phyloP scores from a whole-genome alignment of 371 early-diverging fungal species.

The Rhizopus delemar region DNA sequence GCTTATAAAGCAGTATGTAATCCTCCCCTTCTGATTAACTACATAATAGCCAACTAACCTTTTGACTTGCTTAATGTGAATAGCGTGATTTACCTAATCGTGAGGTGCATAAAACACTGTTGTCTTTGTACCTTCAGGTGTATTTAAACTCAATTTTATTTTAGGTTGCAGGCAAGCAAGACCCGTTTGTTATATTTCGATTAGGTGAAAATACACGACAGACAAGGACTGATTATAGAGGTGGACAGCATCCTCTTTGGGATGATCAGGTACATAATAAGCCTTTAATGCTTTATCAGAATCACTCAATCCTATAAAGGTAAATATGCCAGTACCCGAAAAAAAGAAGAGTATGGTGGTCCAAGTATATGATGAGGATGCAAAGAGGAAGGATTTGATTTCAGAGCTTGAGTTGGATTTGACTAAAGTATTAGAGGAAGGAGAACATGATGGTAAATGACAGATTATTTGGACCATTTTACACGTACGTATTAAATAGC shows the following conservation, averaged over 20 bases:
- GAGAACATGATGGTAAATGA: constrained; percentile 65
- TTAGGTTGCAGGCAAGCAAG: constrained; percentile 52
- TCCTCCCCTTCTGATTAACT: no score
- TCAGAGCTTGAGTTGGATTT: constrained; percentile 68
- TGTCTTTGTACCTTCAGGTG: not conserved
- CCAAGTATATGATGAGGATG: constrained; percentile 52
- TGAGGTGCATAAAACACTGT: constrained; percentile 31
- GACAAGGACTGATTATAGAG: constrained; percentile 50
- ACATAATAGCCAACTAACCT: not conserved
- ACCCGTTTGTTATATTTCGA: constrained; percentile 48
- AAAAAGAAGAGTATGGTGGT: constrained; percentile 42
- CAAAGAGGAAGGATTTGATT: constrained; percentile 60
- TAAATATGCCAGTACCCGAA: constrained; percentile 45
- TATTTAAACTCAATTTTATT: not conserved
- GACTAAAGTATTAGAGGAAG: constrained; percentile 57
- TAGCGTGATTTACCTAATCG: constrained; percentile 51
- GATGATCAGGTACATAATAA: constrained; percentile 51
- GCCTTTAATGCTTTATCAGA: not conserved
- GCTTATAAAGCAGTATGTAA: constrained; percentile 49
- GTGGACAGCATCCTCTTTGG: constrained; percentile 55
- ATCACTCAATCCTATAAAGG: constrained; percentile 19
- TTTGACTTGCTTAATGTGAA: constrained; percentile 1
- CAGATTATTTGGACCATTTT: constrained; percentile 1
- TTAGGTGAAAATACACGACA: constrained; percentile 39
- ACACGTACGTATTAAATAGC: not conserved